Conservation (phyloP, 2,329 filamentous ascomycete genomes). For the Hawksworthiomyces lignivorus region DNA sequence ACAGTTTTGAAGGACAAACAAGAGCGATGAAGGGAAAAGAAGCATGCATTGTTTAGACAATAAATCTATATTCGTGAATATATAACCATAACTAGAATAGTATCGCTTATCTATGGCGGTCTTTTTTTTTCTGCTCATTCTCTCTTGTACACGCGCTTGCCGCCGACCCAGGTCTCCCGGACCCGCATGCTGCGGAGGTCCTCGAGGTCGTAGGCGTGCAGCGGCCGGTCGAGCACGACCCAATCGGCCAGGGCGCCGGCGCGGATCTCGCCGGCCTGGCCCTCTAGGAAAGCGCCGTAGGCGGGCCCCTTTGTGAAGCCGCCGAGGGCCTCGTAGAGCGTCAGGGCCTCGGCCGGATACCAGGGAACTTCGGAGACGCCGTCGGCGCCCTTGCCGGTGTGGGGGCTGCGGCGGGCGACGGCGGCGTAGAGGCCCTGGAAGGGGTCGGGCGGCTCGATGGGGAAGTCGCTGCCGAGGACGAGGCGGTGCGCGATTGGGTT, state of each 20-base stretch:
- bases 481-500: background rate
- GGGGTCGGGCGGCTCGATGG: slow-evolving; percentile 60
- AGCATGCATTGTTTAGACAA: too few species aligned
- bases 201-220: slow-evolving; percentile 42
- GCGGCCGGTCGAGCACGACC: slow-evolving; percentile 56
- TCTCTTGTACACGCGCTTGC: slow-evolving; percentile 37
- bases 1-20: too few species aligned
- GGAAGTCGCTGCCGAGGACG: slow-evolving; percentile 62
- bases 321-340: slow-evolving; percentile 48
- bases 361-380: slow-evolving; percentile 46
- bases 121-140: background rate
- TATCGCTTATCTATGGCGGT: background rate
- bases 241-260: slow-evolving; percentile 60
- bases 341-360: slow-evolving; percentile 52
- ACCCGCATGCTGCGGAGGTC: slow-evolving; percentile 47
- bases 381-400: slow-evolving; percentile 41
- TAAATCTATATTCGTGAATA: too few species aligned
- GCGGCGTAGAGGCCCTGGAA: slow-evolving; percentile 65
- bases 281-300: slow-evolving; percentile 51
- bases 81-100: too few species aligned
- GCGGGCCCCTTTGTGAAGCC: slow-evolving; percentile 57
- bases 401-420: slow-evolving; percentile 51
- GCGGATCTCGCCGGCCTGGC: slow-evolving; percentile 49
- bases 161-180: slow-evolving; percentile 61
- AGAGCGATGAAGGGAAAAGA: too few species aligned